Evolutionary conservation across 1,284 basidiomycete species (phyloP).

Genomic region (Trichosporon asahii): DNA sequence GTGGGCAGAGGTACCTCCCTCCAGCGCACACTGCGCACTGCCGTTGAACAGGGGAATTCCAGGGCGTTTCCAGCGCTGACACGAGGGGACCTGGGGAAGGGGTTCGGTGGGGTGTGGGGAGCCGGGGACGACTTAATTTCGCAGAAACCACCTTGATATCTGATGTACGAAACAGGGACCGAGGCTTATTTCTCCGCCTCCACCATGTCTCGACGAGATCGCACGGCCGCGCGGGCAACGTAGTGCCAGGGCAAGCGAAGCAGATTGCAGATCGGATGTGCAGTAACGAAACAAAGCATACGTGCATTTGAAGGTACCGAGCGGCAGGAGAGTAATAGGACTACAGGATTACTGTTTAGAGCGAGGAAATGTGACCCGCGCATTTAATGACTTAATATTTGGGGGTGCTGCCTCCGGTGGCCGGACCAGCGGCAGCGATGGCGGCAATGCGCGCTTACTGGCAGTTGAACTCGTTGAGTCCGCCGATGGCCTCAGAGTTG

Average conservation of each 20-base stretch:
- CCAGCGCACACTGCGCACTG: no score
- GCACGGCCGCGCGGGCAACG: not conserved
- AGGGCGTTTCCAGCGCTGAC: not conserved
- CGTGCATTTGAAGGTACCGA: not conserved
- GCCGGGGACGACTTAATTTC: not conserved
- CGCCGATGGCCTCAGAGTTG: not conserved
- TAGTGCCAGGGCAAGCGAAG: not conserved
- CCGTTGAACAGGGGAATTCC: not conserved
- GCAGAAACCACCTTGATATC: not conserved
- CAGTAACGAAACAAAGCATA: not conserved
- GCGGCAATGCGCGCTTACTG: not conserved
- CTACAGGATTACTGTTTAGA: not conserved
- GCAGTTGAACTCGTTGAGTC: constrained; percentile 3
- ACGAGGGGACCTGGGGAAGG: not conserved
- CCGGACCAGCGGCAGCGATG: not conserved
- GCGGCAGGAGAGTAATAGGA: not conserved
- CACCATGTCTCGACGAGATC: not conserved
- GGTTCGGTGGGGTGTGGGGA: not conserved
- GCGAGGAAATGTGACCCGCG: not conserved
- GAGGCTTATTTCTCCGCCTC: not conserved
- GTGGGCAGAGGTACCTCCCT: no score
- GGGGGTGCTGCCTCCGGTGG: not conserved
- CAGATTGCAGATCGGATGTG: not conserved
- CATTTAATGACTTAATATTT: not conserved
- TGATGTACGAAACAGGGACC: not conserved